These are phyloP conservation scores for Pichia sporocuriosa DNA, from an alignment of 805 yeast species.

Conservation along the genomic window DNA sequence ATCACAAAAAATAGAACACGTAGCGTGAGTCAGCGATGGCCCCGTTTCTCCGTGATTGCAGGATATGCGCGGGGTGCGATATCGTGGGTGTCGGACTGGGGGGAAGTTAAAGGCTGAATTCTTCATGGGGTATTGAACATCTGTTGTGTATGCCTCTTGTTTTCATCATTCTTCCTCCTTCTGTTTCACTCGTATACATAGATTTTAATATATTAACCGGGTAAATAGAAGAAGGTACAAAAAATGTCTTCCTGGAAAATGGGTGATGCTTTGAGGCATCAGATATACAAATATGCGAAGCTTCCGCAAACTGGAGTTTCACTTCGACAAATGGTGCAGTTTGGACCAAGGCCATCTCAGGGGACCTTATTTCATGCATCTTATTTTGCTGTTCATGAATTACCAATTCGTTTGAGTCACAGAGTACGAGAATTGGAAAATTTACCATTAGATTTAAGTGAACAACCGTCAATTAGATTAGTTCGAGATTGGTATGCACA, in stretches of 20 bases:
- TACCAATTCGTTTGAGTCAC: slow-evolving; percentile 81
- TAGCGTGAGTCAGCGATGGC: no score
- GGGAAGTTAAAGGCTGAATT: no score
- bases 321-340: slow-evolving; percentile 83
- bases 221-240: neutral
- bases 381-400: slow-evolving; percentile 76
- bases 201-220: no score
- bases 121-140: no score
- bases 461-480: slow-evolving; percentile 66
- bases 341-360: slow-evolving; percentile 72
- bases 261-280: slow-evolving; percentile 42
- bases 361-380: slow-evolving; percentile 79
- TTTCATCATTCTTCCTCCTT: no score
- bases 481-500: slow-evolving; percentile 90
- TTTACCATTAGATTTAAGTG: slow-evolving; percentile 66
- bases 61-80: no score
- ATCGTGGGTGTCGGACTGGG: no score
- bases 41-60: no score
- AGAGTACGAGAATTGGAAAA: slow-evolving; percentile 78
- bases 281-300: slow-evolving; percentile 58
- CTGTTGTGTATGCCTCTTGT: no score
- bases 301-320: slow-evolving; percentile 81
- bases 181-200: no score
- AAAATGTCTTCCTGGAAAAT: slow-evolving; percentile 36
- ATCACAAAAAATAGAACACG: neutral